A percentile compares a stretch with the other conserved stretches of the same genome.
Evolutionary conservation across 176 grass and related monocot species (phyloP).

Genomic region (Puccinellia tenuiflora): DNA sequence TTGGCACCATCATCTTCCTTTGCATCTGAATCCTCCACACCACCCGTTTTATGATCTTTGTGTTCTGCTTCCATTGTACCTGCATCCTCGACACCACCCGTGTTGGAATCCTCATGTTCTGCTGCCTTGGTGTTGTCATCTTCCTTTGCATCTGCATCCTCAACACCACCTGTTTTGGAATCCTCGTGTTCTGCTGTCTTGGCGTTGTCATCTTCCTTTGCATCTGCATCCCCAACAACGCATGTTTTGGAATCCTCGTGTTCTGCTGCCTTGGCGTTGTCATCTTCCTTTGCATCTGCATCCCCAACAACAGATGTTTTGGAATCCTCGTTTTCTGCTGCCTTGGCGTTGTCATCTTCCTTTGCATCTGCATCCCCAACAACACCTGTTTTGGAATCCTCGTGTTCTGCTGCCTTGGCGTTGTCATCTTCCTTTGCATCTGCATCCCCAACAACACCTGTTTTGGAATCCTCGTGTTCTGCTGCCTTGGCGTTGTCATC

Average conservation of each 20-base stretch:
- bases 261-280: background rate
- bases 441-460: too few species aligned
- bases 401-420: too few species aligned
- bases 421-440: too few species aligned
- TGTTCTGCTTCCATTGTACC: background rate
- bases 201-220: background rate
- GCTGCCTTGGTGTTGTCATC: background rate
- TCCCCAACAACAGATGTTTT: background rate
- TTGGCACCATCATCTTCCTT: background rate
- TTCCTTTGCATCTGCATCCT: background rate
- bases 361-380: too few species aligned
- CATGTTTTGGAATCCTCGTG: background rate
- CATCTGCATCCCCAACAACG: background rate
- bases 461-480: too few species aligned
- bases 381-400: too few species aligned
- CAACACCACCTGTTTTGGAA: background rate
- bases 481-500: too few species aligned
- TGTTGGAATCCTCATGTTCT: background rate
- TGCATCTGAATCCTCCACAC: constrained; percentile 8
- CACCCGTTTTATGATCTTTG: background rate
- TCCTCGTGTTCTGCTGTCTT: background rate
- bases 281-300: constrained; percentile 17
- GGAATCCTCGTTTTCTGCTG: background rate
- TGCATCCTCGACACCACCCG: background rate
- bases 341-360: background rate